Evolutionary conservation across 2,329 filamentous ascomycete genomes (phyloP).

Genomic region (Fusarium albidum): DNA sequence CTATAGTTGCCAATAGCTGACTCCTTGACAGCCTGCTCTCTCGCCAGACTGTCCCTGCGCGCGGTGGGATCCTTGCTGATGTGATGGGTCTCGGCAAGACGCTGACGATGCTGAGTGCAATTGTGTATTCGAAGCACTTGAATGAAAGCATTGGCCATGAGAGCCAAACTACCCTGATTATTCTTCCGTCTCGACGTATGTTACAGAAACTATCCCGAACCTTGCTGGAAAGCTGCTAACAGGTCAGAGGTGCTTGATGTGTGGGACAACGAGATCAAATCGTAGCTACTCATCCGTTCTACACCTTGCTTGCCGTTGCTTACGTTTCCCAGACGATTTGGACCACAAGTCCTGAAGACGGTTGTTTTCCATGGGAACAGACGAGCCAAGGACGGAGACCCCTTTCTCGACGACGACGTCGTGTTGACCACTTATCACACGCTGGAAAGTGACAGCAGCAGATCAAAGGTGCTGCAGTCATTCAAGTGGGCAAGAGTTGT

Average conservation of each 20-base stretch:
- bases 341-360: fast-evolving
- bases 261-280: neutral
- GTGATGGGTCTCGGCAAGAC: conserved; percentile 6
- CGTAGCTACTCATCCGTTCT: fast-evolving
- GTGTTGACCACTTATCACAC: conserved; percentile 3
- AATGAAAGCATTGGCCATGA: fast-evolving
- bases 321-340: neutral
- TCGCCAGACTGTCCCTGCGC: fast-evolving
- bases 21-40: neutral
- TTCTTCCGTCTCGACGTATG: conserved; percentile 6
- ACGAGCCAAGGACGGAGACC: fast-evolving
- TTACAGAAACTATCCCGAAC: too few species aligned
- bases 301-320: fast-evolving
- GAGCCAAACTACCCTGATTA: fast-evolving
- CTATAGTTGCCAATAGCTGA: too few species aligned
- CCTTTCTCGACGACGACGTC: neutral
- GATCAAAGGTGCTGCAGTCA: fast-evolving
- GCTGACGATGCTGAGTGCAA: neutral
- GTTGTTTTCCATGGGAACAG: neutral
- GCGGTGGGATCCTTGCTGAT: conserved; percentile 6
- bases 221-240: neutral
- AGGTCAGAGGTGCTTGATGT: conserved; percentile 10
- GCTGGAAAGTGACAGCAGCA: neutral
- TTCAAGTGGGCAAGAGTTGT: neutral
- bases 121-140: neutral